A percentile compares a stretch with the other conserved stretches of the same genome.
Evolutionary conservation across 805 yeast genomes (phyloP).

Genomic region (Barnettozyma sp.): DNA sequence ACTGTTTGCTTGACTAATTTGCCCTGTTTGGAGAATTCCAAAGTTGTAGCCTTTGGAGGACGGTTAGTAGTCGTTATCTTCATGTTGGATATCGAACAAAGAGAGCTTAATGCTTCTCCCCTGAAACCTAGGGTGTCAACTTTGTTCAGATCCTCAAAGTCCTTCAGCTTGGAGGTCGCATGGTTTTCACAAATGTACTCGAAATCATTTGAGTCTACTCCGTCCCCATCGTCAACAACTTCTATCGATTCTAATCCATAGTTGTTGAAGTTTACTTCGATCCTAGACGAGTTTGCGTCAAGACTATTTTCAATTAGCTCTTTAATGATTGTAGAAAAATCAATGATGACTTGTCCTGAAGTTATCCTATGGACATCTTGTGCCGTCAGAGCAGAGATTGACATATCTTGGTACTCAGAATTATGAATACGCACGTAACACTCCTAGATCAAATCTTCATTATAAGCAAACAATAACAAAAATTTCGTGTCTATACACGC

Average conservation of each 20-base stretch:
- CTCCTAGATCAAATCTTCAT: too few species aligned
- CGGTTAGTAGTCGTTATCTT: conserved; percentile 43
- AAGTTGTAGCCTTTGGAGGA: conserved; percentile 48
- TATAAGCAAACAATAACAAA: too few species aligned
- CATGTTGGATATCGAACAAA: conserved; percentile 50
- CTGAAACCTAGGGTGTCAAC: conserved; percentile 65
- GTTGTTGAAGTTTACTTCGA: conserved; percentile 63
- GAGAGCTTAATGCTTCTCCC: conserved; percentile 74
- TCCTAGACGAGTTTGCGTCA: conserved; percentile 65
- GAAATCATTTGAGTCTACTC: conserved; percentile 49
- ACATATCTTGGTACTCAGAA: too few species aligned
- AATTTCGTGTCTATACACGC: too few species aligned
- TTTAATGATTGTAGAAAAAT: conserved; percentile 68
- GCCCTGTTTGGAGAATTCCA: conserved; percentile 56
- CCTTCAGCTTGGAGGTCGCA: conserved; percentile 56
- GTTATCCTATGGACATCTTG: conserved; percentile 69
- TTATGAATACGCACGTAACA: too few species aligned
- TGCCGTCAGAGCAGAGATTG: conserved; percentile 3
- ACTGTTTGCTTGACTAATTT: conserved; percentile 32
- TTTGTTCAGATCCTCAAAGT: conserved; percentile 46
- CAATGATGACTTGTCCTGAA: conserved; percentile 89
- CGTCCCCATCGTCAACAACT: conserved; percentile 61
- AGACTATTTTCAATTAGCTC: conserved; percentile 83
- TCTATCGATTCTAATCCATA: conserved; percentile 71
- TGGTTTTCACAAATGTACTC: conserved; percentile 50